These are phyloP conservation scores for Fraxinus cuspidata DNA, from an alignment of 257 asterid genomes.

Conservation along the genomic window DNA sequence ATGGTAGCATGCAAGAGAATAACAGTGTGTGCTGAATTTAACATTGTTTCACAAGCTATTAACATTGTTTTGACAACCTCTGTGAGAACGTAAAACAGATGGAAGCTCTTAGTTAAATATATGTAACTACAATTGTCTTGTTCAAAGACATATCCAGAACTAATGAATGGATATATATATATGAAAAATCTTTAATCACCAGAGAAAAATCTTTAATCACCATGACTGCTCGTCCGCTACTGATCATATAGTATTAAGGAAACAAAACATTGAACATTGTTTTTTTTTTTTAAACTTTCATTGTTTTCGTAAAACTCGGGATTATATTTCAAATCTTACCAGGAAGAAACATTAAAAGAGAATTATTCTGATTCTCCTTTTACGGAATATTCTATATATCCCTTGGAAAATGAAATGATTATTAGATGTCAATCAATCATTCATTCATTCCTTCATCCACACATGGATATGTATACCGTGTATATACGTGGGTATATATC, in stretches of 20 bases:
- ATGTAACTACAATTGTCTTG: not conserved
- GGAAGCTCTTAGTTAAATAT: slow-evolving; percentile 11
- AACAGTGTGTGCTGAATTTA: not conserved
- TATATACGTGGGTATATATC: not conserved
- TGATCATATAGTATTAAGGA: slow-evolving; percentile 14
- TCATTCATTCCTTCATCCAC: not conserved
- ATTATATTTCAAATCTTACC: not conserved
- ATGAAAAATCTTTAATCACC: too few relatives aligned
- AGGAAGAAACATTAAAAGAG: slow-evolving; percentile 13
- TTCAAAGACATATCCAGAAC: slow-evolving; percentile 17
- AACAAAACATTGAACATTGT: not conserved
- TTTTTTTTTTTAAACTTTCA: not conserved
- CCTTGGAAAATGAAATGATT: not conserved
- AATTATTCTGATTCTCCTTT: slow-evolving; percentile 16
- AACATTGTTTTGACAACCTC: slow-evolving; percentile 16
- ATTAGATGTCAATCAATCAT: not conserved
- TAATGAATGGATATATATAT: not conserved
- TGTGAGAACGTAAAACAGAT: slow-evolving; percentile 7
- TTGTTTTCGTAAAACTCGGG: not conserved
- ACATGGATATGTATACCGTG: not conserved
- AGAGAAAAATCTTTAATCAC: slow-evolving; percentile 4
- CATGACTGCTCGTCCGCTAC: not conserved
- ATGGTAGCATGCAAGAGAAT: slow-evolving; percentile 8
- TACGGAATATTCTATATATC: not conserved
- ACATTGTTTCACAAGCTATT: slow-evolving; percentile 1